These are phyloP conservation scores for Fragaria ananassa DNA, from an alignment of 306 rosid genomes.

Conservation along the genomic window DNA sequence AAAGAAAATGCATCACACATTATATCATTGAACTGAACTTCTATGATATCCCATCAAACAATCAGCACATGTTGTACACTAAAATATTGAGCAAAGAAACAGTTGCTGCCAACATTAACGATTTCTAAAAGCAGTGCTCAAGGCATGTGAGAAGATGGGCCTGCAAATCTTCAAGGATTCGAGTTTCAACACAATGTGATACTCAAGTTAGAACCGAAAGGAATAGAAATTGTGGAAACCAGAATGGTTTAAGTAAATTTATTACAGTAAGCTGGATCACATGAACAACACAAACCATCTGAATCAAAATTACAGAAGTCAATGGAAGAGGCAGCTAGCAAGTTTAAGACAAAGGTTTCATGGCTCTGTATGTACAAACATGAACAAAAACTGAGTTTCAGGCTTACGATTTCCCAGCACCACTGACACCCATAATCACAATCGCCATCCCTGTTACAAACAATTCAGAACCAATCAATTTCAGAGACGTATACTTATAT, in stretches of 20 bases:
- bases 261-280: not conserved
- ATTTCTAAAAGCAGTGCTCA: not conserved
- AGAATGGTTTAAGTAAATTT: not conserved
- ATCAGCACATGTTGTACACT: not conserved
- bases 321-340: not conserved
- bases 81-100: not conserved
- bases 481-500: not conserved
- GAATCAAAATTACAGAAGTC: not conserved
- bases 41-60: not conserved
- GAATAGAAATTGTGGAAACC: not conserved
- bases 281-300: not conserved
- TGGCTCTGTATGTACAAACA: not conserved
- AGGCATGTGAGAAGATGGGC: not conserved
- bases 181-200: not conserved
- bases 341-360: not conserved
- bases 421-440: conserved; percentile 80
- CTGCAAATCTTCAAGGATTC: not conserved
- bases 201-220: not conserved
- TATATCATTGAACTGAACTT: not conserved
- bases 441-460: conserved; percentile 36
- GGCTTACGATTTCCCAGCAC: conserved; percentile 83
- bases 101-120: not conserved
- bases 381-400: not conserved
- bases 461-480: not conserved
- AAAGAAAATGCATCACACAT: not conserved